A percentile compares a stretch with the other conserved stretches of the same genome.
These are phyloP conservation scores for Ophiostoma piceae DNA, from an alignment of 2,329 filamentous ascomycete genomes.

Conservation along the genomic window DNA sequence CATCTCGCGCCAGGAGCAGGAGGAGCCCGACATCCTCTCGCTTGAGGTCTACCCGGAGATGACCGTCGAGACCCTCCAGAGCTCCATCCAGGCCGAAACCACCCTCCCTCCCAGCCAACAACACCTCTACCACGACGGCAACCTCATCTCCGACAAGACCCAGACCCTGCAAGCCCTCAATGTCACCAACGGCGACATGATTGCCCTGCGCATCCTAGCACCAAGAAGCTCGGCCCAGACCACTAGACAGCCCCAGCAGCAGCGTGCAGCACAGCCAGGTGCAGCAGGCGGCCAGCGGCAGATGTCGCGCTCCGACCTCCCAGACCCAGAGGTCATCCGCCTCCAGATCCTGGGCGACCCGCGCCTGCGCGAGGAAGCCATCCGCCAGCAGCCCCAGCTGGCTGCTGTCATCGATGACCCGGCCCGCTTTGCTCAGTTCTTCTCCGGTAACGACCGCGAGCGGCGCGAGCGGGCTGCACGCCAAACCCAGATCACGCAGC, in stretches of 20 bases:
- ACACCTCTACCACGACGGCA: slow-evolving; percentile 86
- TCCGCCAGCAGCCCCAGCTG: slow-evolving; percentile 68
- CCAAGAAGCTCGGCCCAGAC: slow-evolving; percentile 2
- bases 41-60: slow-evolving; percentile 79
- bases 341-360: slow-evolving; percentile 78
- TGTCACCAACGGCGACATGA: slow-evolving; percentile 85
- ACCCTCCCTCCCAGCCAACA: slow-evolving; percentile 66
- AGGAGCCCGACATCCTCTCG: slow-evolving; percentile 69
- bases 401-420: slow-evolving; percentile 71
- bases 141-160: slow-evolving; percentile 67
- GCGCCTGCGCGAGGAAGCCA: slow-evolving; percentile 62
- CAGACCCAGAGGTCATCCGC: slow-evolving; percentile 75
- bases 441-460: slow-evolving; percentile 63
- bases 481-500: slow-evolving; percentile 71
- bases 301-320: slow-evolving; percentile 31
- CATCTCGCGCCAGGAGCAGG: slow-evolving; percentile 68
- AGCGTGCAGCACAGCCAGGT: slow-evolving; percentile 30
- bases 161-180: slow-evolving; percentile 77
- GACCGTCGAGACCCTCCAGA: slow-evolving; percentile 79
- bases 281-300: slow-evolving; percentile 28
- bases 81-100: slow-evolving; percentile 79
- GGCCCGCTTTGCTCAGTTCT: slow-evolving; percentile 67
- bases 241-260: slow-evolving; percentile 38
- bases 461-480: slow-evolving; percentile 69
- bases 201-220: slow-evolving; percentile 73